Evolutionary conservation across 2,329 filamentous ascomycete species (phyloP).

Genomic region (Pyricularia sp.): DNA sequence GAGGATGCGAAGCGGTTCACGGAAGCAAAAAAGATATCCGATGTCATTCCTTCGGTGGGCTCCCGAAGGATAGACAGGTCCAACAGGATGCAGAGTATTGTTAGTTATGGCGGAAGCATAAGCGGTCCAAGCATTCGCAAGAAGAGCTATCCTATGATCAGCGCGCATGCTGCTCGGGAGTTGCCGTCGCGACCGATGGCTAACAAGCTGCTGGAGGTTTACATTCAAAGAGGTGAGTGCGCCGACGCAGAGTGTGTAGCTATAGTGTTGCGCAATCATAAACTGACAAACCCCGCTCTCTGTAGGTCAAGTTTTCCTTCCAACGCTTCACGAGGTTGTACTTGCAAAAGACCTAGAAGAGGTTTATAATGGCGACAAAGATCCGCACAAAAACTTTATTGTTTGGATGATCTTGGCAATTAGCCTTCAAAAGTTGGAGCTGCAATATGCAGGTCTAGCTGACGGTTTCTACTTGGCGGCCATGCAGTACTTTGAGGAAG

Average conservation of each 20-base stretch:
- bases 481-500: constrained; percentile 71
- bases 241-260: constrained; percentile 6
- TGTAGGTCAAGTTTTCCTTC: constrained; percentile 78
- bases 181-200: constrained; percentile 67
- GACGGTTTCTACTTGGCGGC: constrained; percentile 93
- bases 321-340: constrained; percentile 74
- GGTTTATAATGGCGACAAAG: constrained; percentile 66
- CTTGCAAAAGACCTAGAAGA: constrained; percentile 70
- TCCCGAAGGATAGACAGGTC: constrained; percentile 42
- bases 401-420: constrained; percentile 90
- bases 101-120: constrained; percentile 39
- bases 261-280: constrained; percentile 9
- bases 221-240: constrained; percentile 66
- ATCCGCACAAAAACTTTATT: constrained; percentile 81
- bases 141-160: constrained; percentile 88
- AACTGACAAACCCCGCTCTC: not conserved
- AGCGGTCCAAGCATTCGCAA: constrained; percentile 47
- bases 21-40: constrained; percentile 81
- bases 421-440: constrained; percentile 84
- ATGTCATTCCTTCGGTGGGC: constrained; percentile 71
- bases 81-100: constrained; percentile 58
- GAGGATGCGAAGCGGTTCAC: constrained; percentile 93
- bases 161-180: constrained; percentile 66
- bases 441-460: constrained; percentile 83
- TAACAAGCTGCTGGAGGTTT: constrained; percentile 74